A percentile compares a stretch with the other conserved stretches of the same genome.
Evolutionary conservation across 1,284 basidiomycete species (phyloP).

Genomic region (Naganishia liquefaciens): DNA sequence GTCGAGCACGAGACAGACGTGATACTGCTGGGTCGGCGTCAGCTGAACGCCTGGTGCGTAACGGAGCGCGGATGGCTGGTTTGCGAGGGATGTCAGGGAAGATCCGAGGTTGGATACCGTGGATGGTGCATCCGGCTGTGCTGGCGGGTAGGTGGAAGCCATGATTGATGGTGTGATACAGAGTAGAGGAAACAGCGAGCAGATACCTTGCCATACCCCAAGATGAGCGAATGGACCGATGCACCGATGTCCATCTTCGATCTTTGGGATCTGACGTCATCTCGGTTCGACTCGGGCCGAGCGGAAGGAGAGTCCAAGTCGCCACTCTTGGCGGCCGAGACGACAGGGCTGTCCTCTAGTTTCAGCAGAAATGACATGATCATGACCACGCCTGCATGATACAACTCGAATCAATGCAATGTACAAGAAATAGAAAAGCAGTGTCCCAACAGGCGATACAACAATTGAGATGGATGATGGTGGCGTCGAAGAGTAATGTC

Average conservation of each 20-base stretch:
- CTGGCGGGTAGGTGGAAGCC: slow-evolving; percentile 12
- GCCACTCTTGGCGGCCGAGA: no score
- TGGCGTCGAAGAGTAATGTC: no score
- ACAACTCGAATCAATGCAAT: slow-evolving; percentile 6
- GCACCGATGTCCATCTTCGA: background rate
- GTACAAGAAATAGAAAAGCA: background rate
- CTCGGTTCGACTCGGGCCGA: background rate
- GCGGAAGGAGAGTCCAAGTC: no score
- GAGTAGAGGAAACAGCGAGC: no score
- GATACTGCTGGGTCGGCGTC: slow-evolving; percentile 38
- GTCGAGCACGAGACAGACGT: slow-evolving; percentile 45
- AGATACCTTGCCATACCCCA: background rate
- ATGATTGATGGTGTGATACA: background rate
- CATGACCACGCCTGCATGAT: background rate
- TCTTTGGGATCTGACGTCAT: background rate
- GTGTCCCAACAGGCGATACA: slow-evolving; percentile 1
- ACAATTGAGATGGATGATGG: background rate
- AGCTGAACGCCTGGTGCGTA: slow-evolving; percentile 36
- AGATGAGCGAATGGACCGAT: no score
- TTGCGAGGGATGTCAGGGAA: slow-evolving; percentile 20
- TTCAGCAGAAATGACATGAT: no score
- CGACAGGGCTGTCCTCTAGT: background rate
- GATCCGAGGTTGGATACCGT: background rate
- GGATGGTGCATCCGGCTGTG: slow-evolving; percentile 2
- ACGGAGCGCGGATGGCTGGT: slow-evolving; percentile 35